Conservation (phyloP, 345 rosid genomes). For the Eucalyptus caleyi region DNA sequence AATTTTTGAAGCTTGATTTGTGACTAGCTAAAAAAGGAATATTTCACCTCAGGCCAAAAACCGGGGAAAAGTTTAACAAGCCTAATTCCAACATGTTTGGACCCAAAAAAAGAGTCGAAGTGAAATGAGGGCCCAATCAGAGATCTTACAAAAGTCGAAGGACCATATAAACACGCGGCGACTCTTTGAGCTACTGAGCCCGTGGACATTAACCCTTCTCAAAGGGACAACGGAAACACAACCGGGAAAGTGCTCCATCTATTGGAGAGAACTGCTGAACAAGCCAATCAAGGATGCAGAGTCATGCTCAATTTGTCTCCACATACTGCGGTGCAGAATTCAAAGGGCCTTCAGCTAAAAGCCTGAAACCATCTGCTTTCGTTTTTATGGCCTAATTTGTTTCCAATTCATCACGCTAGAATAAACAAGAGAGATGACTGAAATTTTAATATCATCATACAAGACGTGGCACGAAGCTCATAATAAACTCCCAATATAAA, state of each 20-base stretch:
- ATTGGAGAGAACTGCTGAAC: background rate
- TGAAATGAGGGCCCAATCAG: background rate
- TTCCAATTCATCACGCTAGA: background rate
- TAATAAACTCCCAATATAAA: background rate
- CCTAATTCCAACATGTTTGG: background rate
- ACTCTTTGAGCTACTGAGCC: background rate
- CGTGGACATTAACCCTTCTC: background rate
- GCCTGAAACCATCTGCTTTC: background rate
- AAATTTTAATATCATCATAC: background rate
- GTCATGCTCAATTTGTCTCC: background rate
- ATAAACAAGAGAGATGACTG: background rate
- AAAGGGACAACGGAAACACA: background rate
- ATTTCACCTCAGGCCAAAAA: background rate
- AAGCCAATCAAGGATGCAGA: background rate
- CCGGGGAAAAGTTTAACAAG: background rate
- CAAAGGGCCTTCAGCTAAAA: background rate
- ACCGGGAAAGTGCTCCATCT: background rate
- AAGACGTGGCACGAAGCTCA: background rate
- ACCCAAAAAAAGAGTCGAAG: background rate
- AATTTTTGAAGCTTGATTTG: background rate
- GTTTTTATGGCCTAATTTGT: background rate
- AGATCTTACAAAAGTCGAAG: background rate
- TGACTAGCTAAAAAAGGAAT: background rate
- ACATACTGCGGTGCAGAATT: background rate
- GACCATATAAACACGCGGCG: background rate